These are phyloP conservation scores for Quercus phellos DNA, from an alignment of 331 rosid genomes.

Conservation along the genomic window DNA sequence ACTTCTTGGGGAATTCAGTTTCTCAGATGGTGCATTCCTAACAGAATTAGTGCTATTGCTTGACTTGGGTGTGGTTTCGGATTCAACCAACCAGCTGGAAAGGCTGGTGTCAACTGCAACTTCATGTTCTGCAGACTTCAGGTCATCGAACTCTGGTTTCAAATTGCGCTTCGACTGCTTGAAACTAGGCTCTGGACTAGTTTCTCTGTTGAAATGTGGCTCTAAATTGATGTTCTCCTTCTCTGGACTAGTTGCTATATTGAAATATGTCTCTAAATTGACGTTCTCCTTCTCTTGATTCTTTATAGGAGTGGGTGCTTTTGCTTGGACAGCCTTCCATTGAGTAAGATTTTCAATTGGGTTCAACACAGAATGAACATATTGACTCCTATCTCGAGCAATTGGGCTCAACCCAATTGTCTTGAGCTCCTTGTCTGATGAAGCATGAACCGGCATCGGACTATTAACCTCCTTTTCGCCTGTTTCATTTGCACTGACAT, in stretches of 20 bases:
- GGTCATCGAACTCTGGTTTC: slow-evolving; percentile 14
- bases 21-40: slow-evolving; percentile 26
- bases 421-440: slow-evolving; percentile 3
- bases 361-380: slow-evolving; percentile 32
- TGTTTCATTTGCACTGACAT: slow-evolving; percentile 27
- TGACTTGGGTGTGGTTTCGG: slow-evolving; percentile 38
- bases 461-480: slow-evolving; percentile 65
- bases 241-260: slow-evolving; percentile 2
- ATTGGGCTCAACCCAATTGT: slow-evolving; percentile 14
- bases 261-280: slow-evolving; percentile 15
- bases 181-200: slow-evolving; percentile 33
- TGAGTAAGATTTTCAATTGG: slow-evolving; percentile 58
- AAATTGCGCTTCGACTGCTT: slow-evolving; percentile 18
- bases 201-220: too few relatives aligned
- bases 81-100: slow-evolving; percentile 75
- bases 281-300: slow-evolving; percentile 54
- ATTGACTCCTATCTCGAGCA: slow-evolving; percentile 4
- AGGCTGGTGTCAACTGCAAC: slow-evolving; percentile 65
- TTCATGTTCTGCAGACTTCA: slow-evolving; percentile 18
- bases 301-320: slow-evolving; percentile 1
- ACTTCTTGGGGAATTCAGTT: slow-evolving; percentile 23
- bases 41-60: slow-evolving; percentile 28
- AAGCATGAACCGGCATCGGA: slow-evolving; percentile 29
- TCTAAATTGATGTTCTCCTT: too few relatives aligned
- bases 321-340: slow-evolving; percentile 29